Evolutionary conservation across 106 monocot species (phyloP).

Genomic region (Amphibolis antarctica): DNA sequence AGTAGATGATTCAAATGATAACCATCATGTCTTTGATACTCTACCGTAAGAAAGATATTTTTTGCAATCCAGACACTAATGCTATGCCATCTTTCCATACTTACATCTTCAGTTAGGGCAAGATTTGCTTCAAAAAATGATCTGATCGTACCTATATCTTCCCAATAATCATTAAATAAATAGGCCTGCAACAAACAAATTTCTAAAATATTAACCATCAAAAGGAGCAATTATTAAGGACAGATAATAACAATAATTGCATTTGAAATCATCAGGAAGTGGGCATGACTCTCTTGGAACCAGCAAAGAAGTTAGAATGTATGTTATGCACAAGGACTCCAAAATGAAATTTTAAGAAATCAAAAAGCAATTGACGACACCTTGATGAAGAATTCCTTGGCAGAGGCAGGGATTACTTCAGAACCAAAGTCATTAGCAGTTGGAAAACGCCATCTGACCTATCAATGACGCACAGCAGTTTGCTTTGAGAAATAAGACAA

Average conservation of each 20-base stretch:
- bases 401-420: conserved; percentile 92
- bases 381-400: conserved; percentile 65
- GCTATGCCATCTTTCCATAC: conserved; percentile 3
- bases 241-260: too few species aligned
- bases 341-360: background rate
- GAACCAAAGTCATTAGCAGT: conserved; percentile 97
- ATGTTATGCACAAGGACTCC: background rate
- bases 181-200: conserved; percentile 39
- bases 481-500: background rate
- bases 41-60: too few species aligned
- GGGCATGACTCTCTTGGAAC: too few species aligned
- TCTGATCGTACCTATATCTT: conserved; percentile 83
- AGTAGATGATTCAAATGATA: too few species aligned
- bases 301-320: too few species aligned
- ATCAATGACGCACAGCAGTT: conserved; percentile 33
- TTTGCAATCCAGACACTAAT: too few species aligned
- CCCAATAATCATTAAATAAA: conserved; percentile 95
- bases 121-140: conserved; percentile 95
- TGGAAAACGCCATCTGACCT: conserved; percentile 93
- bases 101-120: conserved; percentile 66
- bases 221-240: background rate
- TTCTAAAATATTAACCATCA: background rate
- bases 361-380: conserved; percentile 10
- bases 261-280: too few species aligned
- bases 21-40: too few species aligned